Conservation (phyloP, 148 eudicot genomes). For the Simmondsia chinensis region DNA sequence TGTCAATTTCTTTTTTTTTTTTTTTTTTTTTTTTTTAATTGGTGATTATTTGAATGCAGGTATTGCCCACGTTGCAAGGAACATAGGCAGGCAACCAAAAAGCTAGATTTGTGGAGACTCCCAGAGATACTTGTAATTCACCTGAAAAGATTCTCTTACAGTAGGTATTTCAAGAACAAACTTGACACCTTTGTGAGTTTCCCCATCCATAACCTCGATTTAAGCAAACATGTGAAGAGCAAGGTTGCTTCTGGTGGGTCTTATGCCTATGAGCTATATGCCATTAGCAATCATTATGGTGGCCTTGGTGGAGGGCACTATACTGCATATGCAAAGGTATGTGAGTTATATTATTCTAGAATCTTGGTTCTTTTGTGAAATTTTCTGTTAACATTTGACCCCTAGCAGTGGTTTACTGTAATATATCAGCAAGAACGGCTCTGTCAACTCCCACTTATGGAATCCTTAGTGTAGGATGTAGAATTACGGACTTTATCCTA, state of each 20-base stretch:
- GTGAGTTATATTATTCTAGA: background rate
- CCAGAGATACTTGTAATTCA: constrained; percentile 94
- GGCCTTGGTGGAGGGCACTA: constrained; percentile 99
- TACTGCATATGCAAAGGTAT: constrained; percentile 91
- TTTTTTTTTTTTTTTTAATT: too few species aligned
- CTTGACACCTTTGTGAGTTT: constrained; percentile 85
- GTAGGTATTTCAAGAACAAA: constrained; percentile 90
- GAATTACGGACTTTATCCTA: too few species aligned
- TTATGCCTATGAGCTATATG: constrained; percentile 71
- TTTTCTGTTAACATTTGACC: background rate
- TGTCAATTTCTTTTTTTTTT: background rate
- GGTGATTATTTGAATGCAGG: constrained; percentile 43
- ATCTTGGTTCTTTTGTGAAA: background rate
- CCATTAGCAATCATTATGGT: constrained; percentile 97
- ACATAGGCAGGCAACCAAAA: constrained; percentile 93
- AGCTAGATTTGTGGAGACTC: constrained; percentile 93
- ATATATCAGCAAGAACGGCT: background rate
- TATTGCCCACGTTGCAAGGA: constrained; percentile 95
- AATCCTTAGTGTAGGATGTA: too few species aligned
- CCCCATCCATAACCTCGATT: constrained; percentile 69
- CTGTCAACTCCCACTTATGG: too few species aligned
- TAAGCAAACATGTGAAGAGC: constrained; percentile 67
- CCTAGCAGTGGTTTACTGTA: background rate
- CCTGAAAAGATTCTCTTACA: constrained; percentile 87
- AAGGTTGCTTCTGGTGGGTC: constrained; percentile 34